Evolutionary conservation across 768 basidiomycete species (phyloP).

Genomic region (Grammothele lineata): DNA sequence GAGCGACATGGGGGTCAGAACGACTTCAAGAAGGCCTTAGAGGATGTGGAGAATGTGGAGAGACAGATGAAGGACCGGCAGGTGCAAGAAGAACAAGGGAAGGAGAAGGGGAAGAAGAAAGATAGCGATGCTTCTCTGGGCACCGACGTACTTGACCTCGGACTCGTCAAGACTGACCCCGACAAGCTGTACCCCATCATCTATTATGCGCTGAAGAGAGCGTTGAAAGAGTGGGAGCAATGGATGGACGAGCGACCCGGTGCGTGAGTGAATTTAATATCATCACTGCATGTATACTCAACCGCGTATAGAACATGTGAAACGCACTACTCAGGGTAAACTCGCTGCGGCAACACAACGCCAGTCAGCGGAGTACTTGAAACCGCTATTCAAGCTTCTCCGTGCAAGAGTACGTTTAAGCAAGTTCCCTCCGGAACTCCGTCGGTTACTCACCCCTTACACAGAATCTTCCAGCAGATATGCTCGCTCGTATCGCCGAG

Average conservation of each 20-base stretch:
- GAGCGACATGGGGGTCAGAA: slow-evolving; percentile 85
- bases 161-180: slow-evolving; percentile 82
- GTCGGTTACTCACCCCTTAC: not conserved
- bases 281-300: too few relatives aligned
- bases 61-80: slow-evolving; percentile 57
- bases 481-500: slow-evolving; percentile 83
- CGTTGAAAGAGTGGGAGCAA: slow-evolving; percentile 94
- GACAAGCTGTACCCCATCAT: slow-evolving; percentile 96
- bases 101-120: slow-evolving; percentile 60
- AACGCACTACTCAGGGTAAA: slow-evolving; percentile 88
- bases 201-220: slow-evolving; percentile 90
- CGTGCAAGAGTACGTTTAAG: slow-evolving; percentile 70
- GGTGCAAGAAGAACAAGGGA: slow-evolving; percentile 26
- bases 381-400: slow-evolving; percentile 90
- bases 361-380: slow-evolving; percentile 94
- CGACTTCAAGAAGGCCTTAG: slow-evolving; percentile 88
- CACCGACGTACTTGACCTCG: slow-evolving; percentile 72
- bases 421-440: too few relatives aligned
- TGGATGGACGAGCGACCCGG: slow-evolving; percentile 93
- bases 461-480: slow-evolving; percentile 76
- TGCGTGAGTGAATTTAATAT: too few relatives aligned
- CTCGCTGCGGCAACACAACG: slow-evolving; percentile 93
- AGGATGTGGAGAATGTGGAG: slow-evolving; percentile 82
- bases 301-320: slow-evolving; percentile 61
- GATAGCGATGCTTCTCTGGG: slow-evolving; percentile 31